Conservation (phyloP, 306 rosid species). For the Senna siamea region DNA sequence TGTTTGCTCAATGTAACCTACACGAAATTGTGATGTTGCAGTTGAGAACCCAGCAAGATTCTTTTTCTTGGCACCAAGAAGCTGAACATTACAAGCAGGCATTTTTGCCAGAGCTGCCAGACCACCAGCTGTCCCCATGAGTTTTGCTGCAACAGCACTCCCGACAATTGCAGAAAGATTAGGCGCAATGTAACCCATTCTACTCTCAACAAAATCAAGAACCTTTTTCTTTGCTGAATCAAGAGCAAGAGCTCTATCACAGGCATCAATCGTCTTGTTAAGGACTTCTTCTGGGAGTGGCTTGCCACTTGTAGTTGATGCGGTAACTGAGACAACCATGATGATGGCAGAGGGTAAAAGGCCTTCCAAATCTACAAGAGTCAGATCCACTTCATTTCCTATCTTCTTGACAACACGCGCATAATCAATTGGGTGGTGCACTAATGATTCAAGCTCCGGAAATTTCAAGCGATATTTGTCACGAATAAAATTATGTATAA, state of each 20-base stretch:
- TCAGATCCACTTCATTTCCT: constrained; percentile 89
- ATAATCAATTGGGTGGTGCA: constrained; percentile 94
- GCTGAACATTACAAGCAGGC: constrained; percentile 99
- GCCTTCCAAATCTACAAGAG: constrained; percentile 96
- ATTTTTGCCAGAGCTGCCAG: constrained; percentile 76
- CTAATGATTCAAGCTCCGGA: constrained; percentile 95
- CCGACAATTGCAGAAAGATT: constrained; percentile 93
- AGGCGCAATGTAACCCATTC: constrained; percentile 98
- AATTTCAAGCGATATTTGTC: constrained; percentile 92
- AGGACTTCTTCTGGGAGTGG: constrained; percentile 94
- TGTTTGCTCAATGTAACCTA: constrained; percentile 90
- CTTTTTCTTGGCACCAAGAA: constrained; percentile 94
- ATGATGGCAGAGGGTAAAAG: constrained; percentile 90
- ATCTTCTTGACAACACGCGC: constrained; percentile 97
- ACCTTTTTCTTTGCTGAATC: constrained; percentile 89
- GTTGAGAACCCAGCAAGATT: constrained; percentile 95
- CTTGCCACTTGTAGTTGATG: constrained; percentile 97
- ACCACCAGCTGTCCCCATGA: constrained; percentile 97
- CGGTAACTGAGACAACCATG: constrained; percentile 97
- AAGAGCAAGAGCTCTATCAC: constrained; percentile 92
- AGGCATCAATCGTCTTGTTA: constrained; percentile 76
- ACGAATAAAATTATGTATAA: constrained; percentile 89
- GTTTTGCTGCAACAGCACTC: constrained; percentile 96
- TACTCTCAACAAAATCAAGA: constrained; percentile 92
- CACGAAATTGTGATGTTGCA: constrained; percentile 91